These are phyloP conservation scores for Solanum lignicaule DNA, from an alignment of 257 asterid species.

Conservation along the genomic window DNA sequence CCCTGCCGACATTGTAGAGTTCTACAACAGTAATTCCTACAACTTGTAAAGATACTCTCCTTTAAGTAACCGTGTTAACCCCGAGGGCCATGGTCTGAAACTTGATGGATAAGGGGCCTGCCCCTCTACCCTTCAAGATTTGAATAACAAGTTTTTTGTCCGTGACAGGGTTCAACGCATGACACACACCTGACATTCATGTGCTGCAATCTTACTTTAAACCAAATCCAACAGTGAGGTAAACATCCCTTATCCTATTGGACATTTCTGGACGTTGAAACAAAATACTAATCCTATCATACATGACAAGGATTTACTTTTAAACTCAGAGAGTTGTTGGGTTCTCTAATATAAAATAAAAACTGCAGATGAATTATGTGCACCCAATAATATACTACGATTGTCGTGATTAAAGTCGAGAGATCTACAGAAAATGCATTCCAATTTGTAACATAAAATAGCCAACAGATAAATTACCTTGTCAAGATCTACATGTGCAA, in stretches of 20 bases:
- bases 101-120: too few species aligned
- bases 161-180: too few species aligned
- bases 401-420: not conserved
- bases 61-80: too few species aligned
- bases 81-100: too few species aligned
- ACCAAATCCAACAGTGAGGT: not conserved
- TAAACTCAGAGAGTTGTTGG: not conserved
- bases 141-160: too few species aligned
- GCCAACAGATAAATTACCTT: constrained; percentile 28
- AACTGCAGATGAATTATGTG: not conserved
- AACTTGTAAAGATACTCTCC: too few species aligned
- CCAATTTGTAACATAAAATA: not conserved
- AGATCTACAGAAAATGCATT: not conserved
- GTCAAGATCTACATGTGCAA: constrained; percentile 80
- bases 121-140: too few species aligned
- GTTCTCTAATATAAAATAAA: not conserved
- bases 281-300: not conserved
- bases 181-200: too few species aligned
- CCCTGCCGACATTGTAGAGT: too few species aligned
- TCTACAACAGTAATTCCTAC: too few species aligned
- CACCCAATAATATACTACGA: not conserved
- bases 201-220: too few species aligned
- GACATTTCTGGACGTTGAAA: not conserved
- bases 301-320: not conserved
- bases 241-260: not conserved